phyloP scores from a whole-genome alignment of 1,284 basidiomycete species.

The Cryptococcus amylolentus region DNA sequence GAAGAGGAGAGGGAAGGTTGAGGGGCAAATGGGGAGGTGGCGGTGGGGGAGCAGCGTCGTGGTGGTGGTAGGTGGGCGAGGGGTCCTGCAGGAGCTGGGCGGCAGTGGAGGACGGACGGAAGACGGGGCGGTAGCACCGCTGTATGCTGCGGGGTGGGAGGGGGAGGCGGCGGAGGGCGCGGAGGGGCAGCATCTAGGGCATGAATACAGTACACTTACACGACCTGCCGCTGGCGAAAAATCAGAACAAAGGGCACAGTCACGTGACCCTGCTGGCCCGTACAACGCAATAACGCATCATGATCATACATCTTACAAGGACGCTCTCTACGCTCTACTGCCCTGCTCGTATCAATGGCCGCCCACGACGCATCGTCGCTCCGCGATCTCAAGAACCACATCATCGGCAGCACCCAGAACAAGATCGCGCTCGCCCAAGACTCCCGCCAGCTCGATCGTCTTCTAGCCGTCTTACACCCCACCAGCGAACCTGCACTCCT shows the following conservation, averaged over 20 bases:
- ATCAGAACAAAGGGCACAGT: not conserved
- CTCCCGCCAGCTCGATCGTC: slow-evolving; percentile 14
- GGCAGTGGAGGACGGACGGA: slow-evolving; percentile 2
- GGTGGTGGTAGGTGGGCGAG: slow-evolving; percentile 12
- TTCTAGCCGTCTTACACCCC: slow-evolving; percentile 12
- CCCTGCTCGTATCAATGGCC: not conserved
- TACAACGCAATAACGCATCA: not conserved
- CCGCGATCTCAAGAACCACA: slow-evolving; percentile 41
- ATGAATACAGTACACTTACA: not conserved
- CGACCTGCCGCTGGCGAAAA: not conserved
- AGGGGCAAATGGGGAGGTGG: slow-evolving; percentile 7
- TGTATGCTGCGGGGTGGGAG: not conserved
- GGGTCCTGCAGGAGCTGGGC: slow-evolving; percentile 10
- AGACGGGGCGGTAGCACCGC: not conserved
- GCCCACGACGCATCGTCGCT: not conserved
- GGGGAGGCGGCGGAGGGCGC: not conserved
- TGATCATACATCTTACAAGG: not conserved
- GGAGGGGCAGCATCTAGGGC: slow-evolving; percentile 7
- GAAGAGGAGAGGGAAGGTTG: slow-evolving; percentile 30
- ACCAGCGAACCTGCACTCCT: slow-evolving; percentile 23
- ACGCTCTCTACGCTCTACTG: not conserved
- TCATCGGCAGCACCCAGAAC: slow-evolving; percentile 49
- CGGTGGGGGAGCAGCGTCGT: slow-evolving; percentile 4
- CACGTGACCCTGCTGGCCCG: not conserved
- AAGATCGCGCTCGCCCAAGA: slow-evolving; percentile 45